These are phyloP conservation scores for Candida sonorensis DNA, from an alignment of 805 yeast species.

Conservation along the genomic window DNA sequence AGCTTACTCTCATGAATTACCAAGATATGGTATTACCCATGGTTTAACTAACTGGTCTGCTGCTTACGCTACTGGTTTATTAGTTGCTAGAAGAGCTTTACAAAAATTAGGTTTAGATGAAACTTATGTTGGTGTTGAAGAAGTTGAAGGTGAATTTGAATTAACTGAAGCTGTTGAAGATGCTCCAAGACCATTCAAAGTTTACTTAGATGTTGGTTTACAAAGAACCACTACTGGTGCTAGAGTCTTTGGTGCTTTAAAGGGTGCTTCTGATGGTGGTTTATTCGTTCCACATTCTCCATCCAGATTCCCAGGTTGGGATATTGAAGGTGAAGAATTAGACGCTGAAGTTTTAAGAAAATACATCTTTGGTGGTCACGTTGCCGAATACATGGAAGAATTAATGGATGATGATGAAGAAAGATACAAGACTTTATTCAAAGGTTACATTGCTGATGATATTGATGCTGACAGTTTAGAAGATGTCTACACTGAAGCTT, in stretches of 20 bases:
- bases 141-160: slow-evolving; percentile 98
- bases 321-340: slow-evolving; percentile 95
- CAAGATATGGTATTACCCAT: slow-evolving; percentile 93
- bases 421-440: slow-evolving; percentile 94
- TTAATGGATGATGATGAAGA: slow-evolving; percentile 99
- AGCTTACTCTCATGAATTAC: slow-evolving; percentile 98
- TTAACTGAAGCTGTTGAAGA: slow-evolving; percentile 99
- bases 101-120: slow-evolving; percentile 97
- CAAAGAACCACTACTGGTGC: slow-evolving; percentile 99
- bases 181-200: slow-evolving; percentile 99
- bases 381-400: slow-evolving; percentile 99
- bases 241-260: slow-evolving; percentile 97
- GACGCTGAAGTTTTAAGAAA: slow-evolving; percentile 96
- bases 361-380: slow-evolving; percentile 99
- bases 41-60: slow-evolving; percentile 99
- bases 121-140: slow-evolving; percentile 98
- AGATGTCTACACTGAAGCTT: slow-evolving; percentile 93
- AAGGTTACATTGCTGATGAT: slow-evolving; percentile 93
- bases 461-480: slow-evolving; percentile 95
- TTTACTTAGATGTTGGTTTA: slow-evolving; percentile 97
- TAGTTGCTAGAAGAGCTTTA: slow-evolving; percentile 98
- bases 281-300: slow-evolving; percentile 98
- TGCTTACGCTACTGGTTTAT: slow-evolving; percentile 97
- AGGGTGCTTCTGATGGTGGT: slow-evolving; percentile 99
- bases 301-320: slow-evolving; percentile 99